Conservation (phyloP, 2,329 filamentous ascomycete species). For the Curvularia hawaiiensis region DNA sequence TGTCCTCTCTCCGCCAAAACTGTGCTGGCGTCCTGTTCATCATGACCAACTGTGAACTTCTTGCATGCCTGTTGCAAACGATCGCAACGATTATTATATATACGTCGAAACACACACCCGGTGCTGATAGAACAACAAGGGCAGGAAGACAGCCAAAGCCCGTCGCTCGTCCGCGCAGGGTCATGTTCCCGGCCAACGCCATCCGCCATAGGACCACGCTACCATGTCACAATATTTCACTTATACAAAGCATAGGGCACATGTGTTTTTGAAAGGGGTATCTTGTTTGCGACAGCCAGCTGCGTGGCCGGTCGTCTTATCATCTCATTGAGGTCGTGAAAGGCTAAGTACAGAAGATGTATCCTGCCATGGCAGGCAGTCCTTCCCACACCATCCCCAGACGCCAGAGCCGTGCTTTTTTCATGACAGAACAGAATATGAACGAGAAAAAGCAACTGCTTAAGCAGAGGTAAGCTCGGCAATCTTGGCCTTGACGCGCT, state of each 20-base stretch:
- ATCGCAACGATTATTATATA: background rate
- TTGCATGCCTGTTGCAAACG: background rate
- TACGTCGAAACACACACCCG: background rate
- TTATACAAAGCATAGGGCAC: background rate
- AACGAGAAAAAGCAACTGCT: constrained; percentile 23
- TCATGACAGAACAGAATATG: constrained; percentile 33
- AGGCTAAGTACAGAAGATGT: constrained; percentile 38
- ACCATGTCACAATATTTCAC: constrained; percentile 6
- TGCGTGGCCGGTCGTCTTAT: constrained; percentile 35
- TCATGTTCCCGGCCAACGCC: constrained; percentile 1
- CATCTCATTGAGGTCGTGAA: constrained; percentile 38
- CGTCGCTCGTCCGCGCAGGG: background rate
- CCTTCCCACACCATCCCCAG: constrained; percentile 40
- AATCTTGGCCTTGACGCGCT: constrained; percentile 90
- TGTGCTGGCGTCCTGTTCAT: background rate
- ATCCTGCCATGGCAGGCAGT: constrained; percentile 34
- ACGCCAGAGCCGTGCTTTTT: constrained; percentile 46
- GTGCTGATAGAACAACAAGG: background rate
- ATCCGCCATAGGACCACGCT: background rate
- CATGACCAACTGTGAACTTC: background rate
- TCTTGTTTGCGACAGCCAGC: constrained; percentile 28
- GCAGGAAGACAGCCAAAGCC: background rate
- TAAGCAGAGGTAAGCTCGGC: constrained; percentile 68
- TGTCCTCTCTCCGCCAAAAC: constrained; percentile 4
- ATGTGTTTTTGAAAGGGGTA: constrained; percentile 3